Percentiles rank a stretch among this genome's conserved stretches.
Evolutionary conservation across 257 asterid genomes (phyloP).

Genomic region (Fraxinus excelsior): DNA sequence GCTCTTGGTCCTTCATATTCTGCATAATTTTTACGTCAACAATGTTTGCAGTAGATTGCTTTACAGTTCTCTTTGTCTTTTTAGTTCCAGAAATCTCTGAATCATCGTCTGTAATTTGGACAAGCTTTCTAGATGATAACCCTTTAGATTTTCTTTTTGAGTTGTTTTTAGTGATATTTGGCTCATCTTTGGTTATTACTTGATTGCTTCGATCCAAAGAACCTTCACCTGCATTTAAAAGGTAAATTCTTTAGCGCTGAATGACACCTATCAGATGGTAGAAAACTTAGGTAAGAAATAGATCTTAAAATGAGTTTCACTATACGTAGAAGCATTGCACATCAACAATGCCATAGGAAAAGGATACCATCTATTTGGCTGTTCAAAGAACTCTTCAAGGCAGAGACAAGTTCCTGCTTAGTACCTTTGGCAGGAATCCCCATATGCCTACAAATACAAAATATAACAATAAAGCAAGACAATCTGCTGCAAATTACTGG

Average conservation of each 20-base stretch:
- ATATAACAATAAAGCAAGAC: constrained; percentile 7
- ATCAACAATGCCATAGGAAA: constrained; percentile 8
- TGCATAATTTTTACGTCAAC: constrained; percentile 27
- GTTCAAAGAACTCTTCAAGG: constrained; percentile 50
- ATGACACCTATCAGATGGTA: constrained; percentile 6
- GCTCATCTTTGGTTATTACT: constrained; percentile 32
- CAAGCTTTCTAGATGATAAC: constrained; percentile 29
- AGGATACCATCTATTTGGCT: constrained; percentile 50
- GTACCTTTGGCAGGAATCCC: constrained; percentile 61
- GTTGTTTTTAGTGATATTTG: constrained; percentile 21
- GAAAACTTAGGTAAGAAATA: neutral
- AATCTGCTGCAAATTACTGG: constrained; percentile 10
- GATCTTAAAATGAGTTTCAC: constrained; percentile 1
- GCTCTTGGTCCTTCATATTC: constrained; percentile 36
- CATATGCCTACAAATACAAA: constrained; percentile 41
- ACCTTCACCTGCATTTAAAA: constrained; percentile 37
- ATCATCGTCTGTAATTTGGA: constrained; percentile 11
- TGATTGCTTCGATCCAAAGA: constrained; percentile 30
- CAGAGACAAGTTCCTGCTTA: constrained; percentile 51
- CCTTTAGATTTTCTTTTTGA: constrained; percentile 42
- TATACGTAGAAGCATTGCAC: constrained; percentile 1
- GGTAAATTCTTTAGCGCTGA: constrained; percentile 6
- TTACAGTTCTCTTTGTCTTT: constrained; percentile 42
- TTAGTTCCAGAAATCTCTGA: constrained; percentile 36
- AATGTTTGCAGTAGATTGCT: constrained; percentile 30